Evolutionary conservation across 768 basidiomycete species (phyloP), one percentile per base, ranked within the genome.

Genomic region (Tephrocybe sp.): DNA sequence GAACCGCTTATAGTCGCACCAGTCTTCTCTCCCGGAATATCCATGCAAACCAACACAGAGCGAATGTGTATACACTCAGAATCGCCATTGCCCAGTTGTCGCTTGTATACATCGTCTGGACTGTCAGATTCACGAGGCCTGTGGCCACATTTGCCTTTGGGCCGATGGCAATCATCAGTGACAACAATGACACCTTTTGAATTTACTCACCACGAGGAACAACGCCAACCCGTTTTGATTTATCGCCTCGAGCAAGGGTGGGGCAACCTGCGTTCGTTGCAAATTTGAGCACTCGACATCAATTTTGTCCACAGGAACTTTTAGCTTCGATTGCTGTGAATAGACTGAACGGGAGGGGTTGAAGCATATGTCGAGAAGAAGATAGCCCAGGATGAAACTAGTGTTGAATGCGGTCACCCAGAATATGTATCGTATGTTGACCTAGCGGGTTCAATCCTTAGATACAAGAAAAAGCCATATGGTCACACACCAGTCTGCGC

Each of bases 351-450:
- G 74, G 11, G 73, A 65, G 2, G 83, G 79, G 65, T 80, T 86
- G 67, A 92, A 88, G 36, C 69, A 59, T 48, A 88, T 76, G 58
- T 98, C 91, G 37, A 97, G 69, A 20, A 85, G 55, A 36, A 94
- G 74, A 70, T 97, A 96, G 11, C 80, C 83, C 4, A 93, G 75
- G 14, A 98, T 71, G 72, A 93, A 93, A 2, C 85, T 79, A 0
- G 86, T 85, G 65, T 98, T 98, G 81, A 83, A 96, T 9, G 91
- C 93, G 1, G 83, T 79, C 7, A 89, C 79, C 93, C 95, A 98
- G 15, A 93, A 67, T 30, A 94, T 83, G 67, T 99, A 98, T 3
- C 89, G 78, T 25, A 93, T 59, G 62, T 98, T 98, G 39, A 86
- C 90, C 94, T 95, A 58, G n/a, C n/a, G n/a, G n/a, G n/a, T n/a